A percentile compares a stretch with the other conserved stretches of the same genome.
phyloP scores from a whole-genome alignment of 257 asterid genomes.

The Primulina eburnea region DNA sequence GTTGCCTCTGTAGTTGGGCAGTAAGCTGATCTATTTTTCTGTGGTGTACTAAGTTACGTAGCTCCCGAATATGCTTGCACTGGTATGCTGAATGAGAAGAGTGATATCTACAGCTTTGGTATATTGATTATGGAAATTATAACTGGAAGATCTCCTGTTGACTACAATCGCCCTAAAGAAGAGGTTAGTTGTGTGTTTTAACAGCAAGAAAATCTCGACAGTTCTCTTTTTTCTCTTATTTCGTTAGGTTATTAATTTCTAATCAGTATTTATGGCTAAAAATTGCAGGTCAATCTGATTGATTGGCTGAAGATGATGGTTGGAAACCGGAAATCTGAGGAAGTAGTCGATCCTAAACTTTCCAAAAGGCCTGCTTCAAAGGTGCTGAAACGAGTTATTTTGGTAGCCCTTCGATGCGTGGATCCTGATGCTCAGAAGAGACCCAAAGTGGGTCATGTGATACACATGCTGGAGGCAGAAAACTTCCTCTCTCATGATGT shows the following conservation, averaged over 20 bases:
- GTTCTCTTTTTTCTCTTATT: neutral
- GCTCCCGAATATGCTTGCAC: conserved; percentile 98
- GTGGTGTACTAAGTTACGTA: conserved; percentile 60
- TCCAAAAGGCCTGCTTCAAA: conserved; percentile 73
- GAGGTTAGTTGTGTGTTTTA: conserved; percentile 53
- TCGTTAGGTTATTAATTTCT: neutral
- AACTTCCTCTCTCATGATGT: conserved; percentile 71
- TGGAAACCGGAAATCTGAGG: conserved; percentile 84
- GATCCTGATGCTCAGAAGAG: conserved; percentile 96
- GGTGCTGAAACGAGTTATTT: conserved; percentile 72
- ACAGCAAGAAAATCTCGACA: neutral
- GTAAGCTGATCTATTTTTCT: conserved; percentile 15
- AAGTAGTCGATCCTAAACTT: conserved; percentile 79
- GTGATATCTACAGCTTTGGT: conserved; percentile 91
- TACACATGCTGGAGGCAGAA: conserved; percentile 93
- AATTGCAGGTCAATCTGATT: conserved; percentile 69
- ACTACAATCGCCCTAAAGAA: conserved; percentile 65
- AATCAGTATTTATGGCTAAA: conserved; percentile 10
- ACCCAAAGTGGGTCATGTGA: conserved; percentile 87
- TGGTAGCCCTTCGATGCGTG: conserved; percentile 92
- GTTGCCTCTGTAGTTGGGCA: neutral
- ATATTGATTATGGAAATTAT: conserved; percentile 89
- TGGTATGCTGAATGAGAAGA: conserved; percentile 90
- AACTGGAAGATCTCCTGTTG: conserved; percentile 86
- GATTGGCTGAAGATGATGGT: conserved; percentile 94